Evolutionary conservation across 768 basidiomycete species (phyloP).

Genomic region (Boletales sp.): DNA sequence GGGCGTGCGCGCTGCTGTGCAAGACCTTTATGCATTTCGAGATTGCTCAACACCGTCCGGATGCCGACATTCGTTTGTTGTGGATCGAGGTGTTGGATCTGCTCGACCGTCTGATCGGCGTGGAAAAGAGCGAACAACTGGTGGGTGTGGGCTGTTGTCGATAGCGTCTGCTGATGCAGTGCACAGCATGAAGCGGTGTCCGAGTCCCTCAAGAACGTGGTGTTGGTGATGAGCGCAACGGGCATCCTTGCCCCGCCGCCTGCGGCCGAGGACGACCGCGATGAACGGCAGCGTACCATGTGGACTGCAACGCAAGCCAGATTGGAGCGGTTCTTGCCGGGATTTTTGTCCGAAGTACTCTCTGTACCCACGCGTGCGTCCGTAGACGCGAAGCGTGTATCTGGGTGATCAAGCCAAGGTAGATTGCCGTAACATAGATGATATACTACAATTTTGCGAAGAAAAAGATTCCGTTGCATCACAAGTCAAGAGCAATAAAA

Average conservation of each 20-base stretch:
- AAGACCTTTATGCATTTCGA: constrained; percentile 96
- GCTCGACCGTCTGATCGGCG: constrained; percentile 84
- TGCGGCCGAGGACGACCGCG: constrained; percentile 41
- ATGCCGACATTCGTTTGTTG: constrained; percentile 63
- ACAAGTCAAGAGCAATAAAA: too few species aligned
- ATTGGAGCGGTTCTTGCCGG: constrained; percentile 88
- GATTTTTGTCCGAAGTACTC: constrained; percentile 76
- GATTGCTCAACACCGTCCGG: constrained; percentile 58
- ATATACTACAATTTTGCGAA: constrained; percentile 4
- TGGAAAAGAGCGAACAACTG: constrained; percentile 81
- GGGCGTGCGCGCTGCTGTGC: constrained; percentile 87
- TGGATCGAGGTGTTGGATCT: constrained; percentile 91
- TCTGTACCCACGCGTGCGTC: constrained; percentile 31
- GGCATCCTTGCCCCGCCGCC: constrained; percentile 68
- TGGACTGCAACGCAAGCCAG: constrained; percentile 86
- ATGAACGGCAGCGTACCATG: constrained; percentile 61
- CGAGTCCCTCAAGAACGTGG: constrained; percentile 94
- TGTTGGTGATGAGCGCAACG: constrained; percentile 93
- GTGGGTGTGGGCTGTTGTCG: constrained; percentile 38
- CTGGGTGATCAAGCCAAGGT: constrained; percentile 9
- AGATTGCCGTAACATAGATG: neutral
- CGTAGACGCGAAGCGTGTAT: constrained; percentile 12
- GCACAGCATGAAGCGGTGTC: constrained; percentile 88
- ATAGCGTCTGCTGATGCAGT: neutral
- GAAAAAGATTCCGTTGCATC: neutral